phyloP scores from a whole-genome alignment of 1,284 basidiomycete species.

The Paramarasmius palmivorus region DNA sequence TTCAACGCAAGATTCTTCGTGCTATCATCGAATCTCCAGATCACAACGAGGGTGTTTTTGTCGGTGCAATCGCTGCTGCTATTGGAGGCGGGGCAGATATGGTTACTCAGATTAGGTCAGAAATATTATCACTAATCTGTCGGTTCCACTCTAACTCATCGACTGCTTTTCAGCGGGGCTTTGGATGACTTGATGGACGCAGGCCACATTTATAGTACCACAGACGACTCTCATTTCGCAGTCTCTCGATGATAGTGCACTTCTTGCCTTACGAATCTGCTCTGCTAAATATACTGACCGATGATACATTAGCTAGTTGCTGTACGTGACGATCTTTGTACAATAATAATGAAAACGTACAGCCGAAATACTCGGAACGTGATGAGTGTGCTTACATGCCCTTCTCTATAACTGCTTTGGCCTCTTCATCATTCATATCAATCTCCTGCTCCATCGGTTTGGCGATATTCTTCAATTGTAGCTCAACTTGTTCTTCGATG shows the following conservation, averaged over 20 bases:
- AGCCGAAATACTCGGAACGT: neutral
- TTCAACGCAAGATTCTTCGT: slow-evolving; percentile 69
- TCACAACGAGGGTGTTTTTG: slow-evolving; percentile 54
- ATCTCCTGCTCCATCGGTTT: slow-evolving; percentile 13
- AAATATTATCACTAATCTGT: neutral
- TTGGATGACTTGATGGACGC: slow-evolving; percentile 70
- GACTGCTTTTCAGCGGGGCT: slow-evolving; percentile 46
- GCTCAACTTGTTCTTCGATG: slow-evolving; percentile 34
- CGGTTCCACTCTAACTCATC: slow-evolving; percentile 7
- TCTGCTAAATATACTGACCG: too few species aligned
- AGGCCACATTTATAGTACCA: slow-evolving; percentile 67
- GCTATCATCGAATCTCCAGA: slow-evolving; percentile 48
- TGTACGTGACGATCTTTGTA: neutral
- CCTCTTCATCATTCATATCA: slow-evolving; percentile 17
- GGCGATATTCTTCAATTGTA: slow-evolving; percentile 25
- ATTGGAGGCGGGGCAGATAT: slow-evolving; percentile 25
- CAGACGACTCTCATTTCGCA: slow-evolving; percentile 64
- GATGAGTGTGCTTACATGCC: too few species aligned
- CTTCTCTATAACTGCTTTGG: slow-evolving; percentile 14
- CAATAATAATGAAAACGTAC: neutral
- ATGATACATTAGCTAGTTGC: too few species aligned
- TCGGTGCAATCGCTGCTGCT: slow-evolving; percentile 50
- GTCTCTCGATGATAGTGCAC: slow-evolving; percentile 27
- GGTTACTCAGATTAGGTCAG: slow-evolving; percentile 48
- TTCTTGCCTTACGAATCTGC: too few species aligned